These are phyloP conservation scores for Neostapfia colusana DNA, from an alignment of 176 grass and related monocot genomes.

Conservation along the genomic window DNA sequence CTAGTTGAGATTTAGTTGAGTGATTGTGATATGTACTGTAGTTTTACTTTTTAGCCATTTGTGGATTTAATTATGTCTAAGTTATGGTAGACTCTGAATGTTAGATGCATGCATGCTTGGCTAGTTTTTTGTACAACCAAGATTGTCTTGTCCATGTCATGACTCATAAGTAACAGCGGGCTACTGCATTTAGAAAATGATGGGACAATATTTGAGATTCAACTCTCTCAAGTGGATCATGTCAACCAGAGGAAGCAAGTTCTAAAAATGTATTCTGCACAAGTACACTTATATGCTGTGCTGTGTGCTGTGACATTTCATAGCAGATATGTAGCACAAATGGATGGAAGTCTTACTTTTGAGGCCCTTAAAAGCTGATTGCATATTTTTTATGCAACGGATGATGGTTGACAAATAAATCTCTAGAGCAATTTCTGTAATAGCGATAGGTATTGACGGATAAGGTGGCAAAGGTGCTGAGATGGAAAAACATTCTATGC, in stretches of 20 bases:
- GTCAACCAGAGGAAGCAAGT: background rate
- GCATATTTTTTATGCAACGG: background rate
- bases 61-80: background rate
- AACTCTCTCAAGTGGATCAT: slow-evolving; percentile 18
- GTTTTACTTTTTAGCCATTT: background rate
- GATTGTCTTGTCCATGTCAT: slow-evolving; percentile 25
- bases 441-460: background rate
- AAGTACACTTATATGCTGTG: slow-evolving; percentile 1
- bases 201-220: background rate
- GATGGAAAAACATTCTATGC: too few relatives aligned
- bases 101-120: background rate
- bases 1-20: background rate
- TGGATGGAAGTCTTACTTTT: background rate
- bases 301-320: too few relatives aligned
- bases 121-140: background rate
- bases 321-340: background rate
- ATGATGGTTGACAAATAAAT: background rate
- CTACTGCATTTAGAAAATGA: slow-evolving; percentile 6
- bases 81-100: background rate
- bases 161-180: background rate
- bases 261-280: background rate
- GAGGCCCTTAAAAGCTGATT: background rate
- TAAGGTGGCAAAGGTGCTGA: background rate
- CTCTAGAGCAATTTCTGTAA: background rate
- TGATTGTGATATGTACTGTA: slow-evolving; percentile 13